A percentile compares a stretch with the other conserved stretches of the same genome.
Conservation (phyloP, 805 yeast genomes). For the Candida orba region DNA sequence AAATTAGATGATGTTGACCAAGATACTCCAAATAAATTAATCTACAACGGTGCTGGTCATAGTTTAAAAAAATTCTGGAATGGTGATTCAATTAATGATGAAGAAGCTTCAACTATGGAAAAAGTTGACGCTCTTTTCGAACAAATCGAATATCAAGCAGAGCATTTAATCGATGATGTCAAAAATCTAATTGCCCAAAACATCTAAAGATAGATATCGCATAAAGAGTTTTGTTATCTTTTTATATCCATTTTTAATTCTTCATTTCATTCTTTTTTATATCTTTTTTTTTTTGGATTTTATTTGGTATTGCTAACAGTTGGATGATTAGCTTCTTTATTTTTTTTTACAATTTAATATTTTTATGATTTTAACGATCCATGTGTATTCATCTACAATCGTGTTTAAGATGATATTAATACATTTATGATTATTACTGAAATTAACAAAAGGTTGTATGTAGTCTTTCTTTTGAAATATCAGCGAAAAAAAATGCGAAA, state of each 20-base stretch:
- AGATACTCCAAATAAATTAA: conserved; percentile 71
- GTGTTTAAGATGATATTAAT: too few relatives aligned
- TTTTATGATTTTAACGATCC: background rate
- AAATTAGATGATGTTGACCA: conserved; percentile 55
- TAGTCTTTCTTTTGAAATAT: too few relatives aligned
- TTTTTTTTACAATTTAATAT: background rate
- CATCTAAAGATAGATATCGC: conserved; percentile 1
- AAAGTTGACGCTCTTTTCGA: conserved; percentile 15
- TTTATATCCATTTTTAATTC: background rate
- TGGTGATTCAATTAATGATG: conserved; percentile 1
- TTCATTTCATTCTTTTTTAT: background rate
- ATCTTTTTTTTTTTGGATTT: too few relatives aligned
- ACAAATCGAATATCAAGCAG: conserved; percentile 17
- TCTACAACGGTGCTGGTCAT: conserved; percentile 78
- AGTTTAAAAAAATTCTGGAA: conserved; percentile 36
- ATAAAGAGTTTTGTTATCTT: background rate
- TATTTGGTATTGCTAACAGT: too few relatives aligned
- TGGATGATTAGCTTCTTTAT: background rate
- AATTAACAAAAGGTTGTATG: too few relatives aligned
- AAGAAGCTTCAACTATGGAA: conserved; percentile 2
- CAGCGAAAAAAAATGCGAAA: too few relatives aligned
- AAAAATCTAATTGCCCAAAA: conserved; percentile 9
- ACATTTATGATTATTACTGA: too few relatives aligned
- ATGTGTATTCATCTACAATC: too few relatives aligned
- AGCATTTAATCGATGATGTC: conserved; percentile 7